Percentiles rank a stretch among this genome's conserved stretches.
Evolutionary conservation across 2,329 filamentous ascomycete species (phyloP).

Genomic region (Epichloe gansuensis): DNA sequence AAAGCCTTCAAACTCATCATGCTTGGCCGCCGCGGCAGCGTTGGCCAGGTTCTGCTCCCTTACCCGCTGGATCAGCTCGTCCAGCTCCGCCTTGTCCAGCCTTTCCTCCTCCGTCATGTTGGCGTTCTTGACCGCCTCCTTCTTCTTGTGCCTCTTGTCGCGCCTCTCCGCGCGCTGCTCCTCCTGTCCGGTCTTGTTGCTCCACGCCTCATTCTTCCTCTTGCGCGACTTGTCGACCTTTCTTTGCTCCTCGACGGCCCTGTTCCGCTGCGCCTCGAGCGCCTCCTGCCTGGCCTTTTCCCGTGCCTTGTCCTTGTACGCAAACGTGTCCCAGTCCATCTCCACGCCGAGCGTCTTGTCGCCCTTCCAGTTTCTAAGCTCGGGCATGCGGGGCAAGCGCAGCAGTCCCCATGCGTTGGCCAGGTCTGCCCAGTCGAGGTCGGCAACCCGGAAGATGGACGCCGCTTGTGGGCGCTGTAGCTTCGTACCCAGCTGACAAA

Average conservation of each 20-base stretch:
- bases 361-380: slow-evolving; percentile 61
- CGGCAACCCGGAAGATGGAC: slow-evolving; percentile 75
- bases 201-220: slow-evolving; percentile 59
- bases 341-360: slow-evolving; percentile 51
- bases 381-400: slow-evolving; percentile 86
- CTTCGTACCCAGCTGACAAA: slow-evolving; percentile 91
- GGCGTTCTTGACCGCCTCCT: slow-evolving; percentile 49
- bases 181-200: slow-evolving; percentile 54
- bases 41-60: slow-evolving; percentile 42
- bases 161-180: slow-evolving; percentile 48
- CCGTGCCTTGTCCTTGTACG: slow-evolving; percentile 59
- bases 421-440: slow-evolving; percentile 76
- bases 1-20: slow-evolving; percentile 49
- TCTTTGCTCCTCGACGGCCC: slow-evolving; percentile 24
- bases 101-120: slow-evolving; percentile 62
- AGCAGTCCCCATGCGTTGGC: slow-evolving; percentile 78
- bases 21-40: slow-evolving; percentile 17
- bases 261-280: slow-evolving; percentile 35
- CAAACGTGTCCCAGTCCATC: slow-evolving; percentile 55
- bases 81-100: slow-evolving; percentile 48
- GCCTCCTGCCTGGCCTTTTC: slow-evolving; percentile 53
- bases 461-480: slow-evolving; percentile 83
- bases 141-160: slow-evolving; percentile 52
- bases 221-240: slow-evolving; percentile 38
- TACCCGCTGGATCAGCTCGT: slow-evolving; percentile 53